Conservation (phyloP, 2,329 filamentous ascomycete genomes). For the Curvularia sp. region DNA sequence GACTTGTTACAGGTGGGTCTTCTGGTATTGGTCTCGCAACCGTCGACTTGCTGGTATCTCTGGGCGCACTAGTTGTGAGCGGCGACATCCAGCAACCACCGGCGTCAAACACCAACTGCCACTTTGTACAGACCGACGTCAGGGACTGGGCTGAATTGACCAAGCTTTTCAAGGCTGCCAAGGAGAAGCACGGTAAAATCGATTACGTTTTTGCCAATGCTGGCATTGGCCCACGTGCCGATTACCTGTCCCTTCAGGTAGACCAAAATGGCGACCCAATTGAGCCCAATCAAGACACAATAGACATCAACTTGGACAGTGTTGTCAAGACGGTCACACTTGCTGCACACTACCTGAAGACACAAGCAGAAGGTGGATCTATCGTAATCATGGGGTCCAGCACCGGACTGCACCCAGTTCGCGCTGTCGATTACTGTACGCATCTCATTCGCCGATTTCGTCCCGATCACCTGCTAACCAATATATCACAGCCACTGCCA, state of each 20-base stretch:
- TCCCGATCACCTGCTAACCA: conserved; percentile 5
- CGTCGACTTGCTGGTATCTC: conserved; percentile 57
- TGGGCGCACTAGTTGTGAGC: conserved; percentile 63
- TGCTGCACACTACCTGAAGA: conserved; percentile 59
- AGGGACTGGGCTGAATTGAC: conserved; percentile 59
- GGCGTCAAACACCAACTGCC: conserved; percentile 29
- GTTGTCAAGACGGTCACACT: conserved; percentile 60
- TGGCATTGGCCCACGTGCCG: conserved; percentile 57
- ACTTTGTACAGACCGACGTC: conserved; percentile 51
- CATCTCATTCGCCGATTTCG: conserved; percentile 9
- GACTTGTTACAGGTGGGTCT: conserved; percentile 55
- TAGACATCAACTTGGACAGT: conserved; percentile 62
- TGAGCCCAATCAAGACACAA: conserved; percentile 52
- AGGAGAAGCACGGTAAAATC: conserved; percentile 52
- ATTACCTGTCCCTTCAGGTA: conserved; percentile 58
- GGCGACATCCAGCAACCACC: conserved; percentile 59
- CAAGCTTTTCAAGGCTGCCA: conserved; percentile 60
- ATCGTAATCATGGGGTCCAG: conserved; percentile 63
- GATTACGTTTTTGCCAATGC: conserved; percentile 64
- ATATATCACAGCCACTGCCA: conserved; percentile 54
- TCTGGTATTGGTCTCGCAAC: conserved; percentile 67
- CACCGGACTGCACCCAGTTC: conserved; percentile 59
- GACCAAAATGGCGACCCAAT: conserved; percentile 59
- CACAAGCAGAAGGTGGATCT: conserved; percentile 57
- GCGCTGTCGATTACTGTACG: conserved; percentile 60